phyloP scores from a whole-genome alignment of 2,329 filamentous ascomycete genomes.

The Aureobasidium subglaciale region DNA sequence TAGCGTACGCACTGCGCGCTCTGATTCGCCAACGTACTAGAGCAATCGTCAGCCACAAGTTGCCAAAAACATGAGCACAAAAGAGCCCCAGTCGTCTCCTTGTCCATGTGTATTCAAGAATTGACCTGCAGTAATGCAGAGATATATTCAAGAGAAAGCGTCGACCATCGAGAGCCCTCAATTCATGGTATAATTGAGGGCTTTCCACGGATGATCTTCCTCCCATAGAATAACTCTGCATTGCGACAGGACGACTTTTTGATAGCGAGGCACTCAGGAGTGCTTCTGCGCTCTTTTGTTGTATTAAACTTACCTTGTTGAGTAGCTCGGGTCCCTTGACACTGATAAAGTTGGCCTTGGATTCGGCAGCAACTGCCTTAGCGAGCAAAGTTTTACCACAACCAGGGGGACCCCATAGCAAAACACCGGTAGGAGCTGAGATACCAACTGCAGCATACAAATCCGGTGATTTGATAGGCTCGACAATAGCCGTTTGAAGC shows the following conservation, averaged over 20 bases:
- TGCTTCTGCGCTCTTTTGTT: background rate
- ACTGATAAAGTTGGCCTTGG: conserved; percentile 94
- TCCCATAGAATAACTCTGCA: background rate
- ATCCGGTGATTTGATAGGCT: conserved; percentile 77
- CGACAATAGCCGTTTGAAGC: conserved; percentile 77
- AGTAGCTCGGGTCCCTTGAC: conserved; percentile 94
- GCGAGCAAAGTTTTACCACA: conserved; percentile 96
- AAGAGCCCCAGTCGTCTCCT: too few relatives aligned
- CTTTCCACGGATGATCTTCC: background rate
- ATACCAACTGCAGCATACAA: conserved; percentile 72
- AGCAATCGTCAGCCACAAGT: too few relatives aligned
- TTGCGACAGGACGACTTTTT: background rate
- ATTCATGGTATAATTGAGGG: too few relatives aligned
- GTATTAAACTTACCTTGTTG: conserved; percentile 55
- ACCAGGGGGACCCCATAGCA: conserved; percentile 93
- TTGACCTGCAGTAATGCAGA: too few relatives aligned
- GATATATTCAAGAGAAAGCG: too few relatives aligned
- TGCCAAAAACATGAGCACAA: too few relatives aligned
- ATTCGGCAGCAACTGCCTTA: conserved; percentile 92
- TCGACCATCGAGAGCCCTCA: too few relatives aligned
- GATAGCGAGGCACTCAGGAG: background rate
- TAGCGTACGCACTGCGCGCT: conserved; percentile 84
- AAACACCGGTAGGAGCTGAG: conserved; percentile 72
- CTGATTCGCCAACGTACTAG: conserved; percentile 83
- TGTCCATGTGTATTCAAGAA: too few relatives aligned